Conservation (phyloP, 345 rosid species). For the Cochlearia excelsa region DNA sequence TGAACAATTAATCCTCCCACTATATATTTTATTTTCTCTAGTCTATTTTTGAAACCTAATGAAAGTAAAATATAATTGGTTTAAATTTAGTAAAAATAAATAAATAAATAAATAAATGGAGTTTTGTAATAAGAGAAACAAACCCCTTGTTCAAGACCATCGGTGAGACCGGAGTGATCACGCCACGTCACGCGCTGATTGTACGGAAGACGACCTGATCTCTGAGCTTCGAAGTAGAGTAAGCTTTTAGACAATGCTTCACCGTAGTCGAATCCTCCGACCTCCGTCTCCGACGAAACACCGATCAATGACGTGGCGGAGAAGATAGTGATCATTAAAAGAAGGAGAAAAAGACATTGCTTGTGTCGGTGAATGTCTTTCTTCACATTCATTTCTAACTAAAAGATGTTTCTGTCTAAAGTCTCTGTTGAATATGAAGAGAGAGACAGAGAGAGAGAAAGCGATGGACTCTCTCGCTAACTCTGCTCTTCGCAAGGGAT, state of each 20-base stretch:
- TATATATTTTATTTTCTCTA: background rate
- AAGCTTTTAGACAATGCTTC: slow-evolving; percentile 86
- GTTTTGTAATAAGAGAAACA: slow-evolving; percentile 25
- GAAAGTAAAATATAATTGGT: slow-evolving; percentile 1
- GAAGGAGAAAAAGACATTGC: slow-evolving; percentile 6
- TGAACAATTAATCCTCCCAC: slow-evolving; percentile 1
- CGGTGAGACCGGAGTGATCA: slow-evolving; percentile 88
- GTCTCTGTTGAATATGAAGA: slow-evolving; percentile 17
- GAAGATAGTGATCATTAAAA: slow-evolving; percentile 11
- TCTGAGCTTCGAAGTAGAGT: slow-evolving; percentile 87
- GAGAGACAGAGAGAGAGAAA: slow-evolving; percentile 29
- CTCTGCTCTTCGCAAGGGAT: slow-evolving; percentile 25
- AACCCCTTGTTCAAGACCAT: slow-evolving; percentile 94
- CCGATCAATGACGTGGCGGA: slow-evolving; percentile 5
- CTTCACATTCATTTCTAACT: background rate
- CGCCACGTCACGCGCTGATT: slow-evolving; percentile 90
- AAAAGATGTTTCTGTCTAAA: background rate
- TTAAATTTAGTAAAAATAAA: background rate
- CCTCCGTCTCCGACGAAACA: slow-evolving; percentile 17
- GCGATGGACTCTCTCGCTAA: slow-evolving; percentile 29
- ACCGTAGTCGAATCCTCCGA: slow-evolving; percentile 45
- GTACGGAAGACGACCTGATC: slow-evolving; percentile 86
- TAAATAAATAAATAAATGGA: background rate
- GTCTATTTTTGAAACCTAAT: background rate
- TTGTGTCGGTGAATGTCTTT: slow-evolving; percentile 24